Base-by-base conservation (phyloP, 148 eudicot genomes). In the Suaeda aralocaspica region DNA sequence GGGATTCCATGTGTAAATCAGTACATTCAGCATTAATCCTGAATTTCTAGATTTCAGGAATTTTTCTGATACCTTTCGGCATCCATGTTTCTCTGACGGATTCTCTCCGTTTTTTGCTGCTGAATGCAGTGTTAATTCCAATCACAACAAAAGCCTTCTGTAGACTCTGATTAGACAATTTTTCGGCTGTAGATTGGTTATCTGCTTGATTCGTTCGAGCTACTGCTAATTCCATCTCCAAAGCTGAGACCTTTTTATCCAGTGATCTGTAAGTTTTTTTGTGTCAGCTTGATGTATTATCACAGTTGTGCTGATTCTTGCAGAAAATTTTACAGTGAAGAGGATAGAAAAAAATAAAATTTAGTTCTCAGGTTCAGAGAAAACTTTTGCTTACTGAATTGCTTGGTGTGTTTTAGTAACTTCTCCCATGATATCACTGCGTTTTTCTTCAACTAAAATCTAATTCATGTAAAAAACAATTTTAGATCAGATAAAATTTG, bases 11-110 rank as follows among this genome's bases (percentile, higher is more conserved):
- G 24, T 41, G 26, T 41, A n/a, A 8, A 13, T 28, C 21, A 28
- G 5, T 12, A 19, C 14, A 8, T 6, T 28, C 21, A 28, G 5
- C 19, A 19, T 13, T 41, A 67, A 6, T 24, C 7, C 6, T n/a
- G 28, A 71, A 21, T 19, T 41, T 30, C 7, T 55, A 44, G 24
- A 14, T 1, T 18, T 5, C 19, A 14, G 0, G 16, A 0, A 4
- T 9, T 46, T 13, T 46, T 13, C 3, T 15, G 5, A 2, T 2
- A 49, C 96, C 96, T 83, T 64, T 83, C 21, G 94, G 95, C 97
- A 91, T 87, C 97, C 97, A 91, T 67, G 97, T 91, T 66, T 86
- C 83, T 29, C 95, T 77, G 21, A 91, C 68, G 31, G 95, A 89
- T 46, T 87, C 82, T 46, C 97, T 72, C 33, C 95, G 82, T 74